A percentile compares a stretch with the other conserved stretches of the same genome.
Conservation (phyloP, 129 eudicot genomes). For the Helianthus tuberosus region DNA sequence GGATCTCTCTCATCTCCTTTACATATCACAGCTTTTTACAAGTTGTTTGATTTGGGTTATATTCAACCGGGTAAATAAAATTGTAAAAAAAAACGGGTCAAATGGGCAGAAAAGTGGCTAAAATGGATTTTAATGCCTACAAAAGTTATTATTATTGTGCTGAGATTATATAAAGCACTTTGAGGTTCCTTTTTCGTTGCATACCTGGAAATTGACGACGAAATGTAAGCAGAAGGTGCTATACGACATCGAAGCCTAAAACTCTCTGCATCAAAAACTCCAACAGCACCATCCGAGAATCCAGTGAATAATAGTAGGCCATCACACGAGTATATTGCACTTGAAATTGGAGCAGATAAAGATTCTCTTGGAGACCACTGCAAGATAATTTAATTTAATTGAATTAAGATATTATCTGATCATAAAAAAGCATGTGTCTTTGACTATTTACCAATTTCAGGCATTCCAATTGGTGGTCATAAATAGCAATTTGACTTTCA, state of each 20-base stretch:
- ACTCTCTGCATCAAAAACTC: conserved; percentile 73
- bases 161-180: too few relatives aligned
- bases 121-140: too few relatives aligned
- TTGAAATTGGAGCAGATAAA: conserved; percentile 74
- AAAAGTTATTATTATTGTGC: background rate
- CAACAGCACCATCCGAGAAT: conserved; percentile 79
- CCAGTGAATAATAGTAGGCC: conserved; percentile 65
- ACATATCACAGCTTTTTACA: too few relatives aligned
- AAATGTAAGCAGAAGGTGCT: conserved; percentile 72
- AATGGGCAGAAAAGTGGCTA: too few relatives aligned
- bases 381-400: conserved; percentile 3
- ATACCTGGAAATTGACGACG: conserved; percentile 68
- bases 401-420: background rate
- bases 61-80: too few relatives aligned
- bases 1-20: too few relatives aligned
- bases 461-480: conserved; percentile 79
- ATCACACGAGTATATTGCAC: conserved; percentile 77
- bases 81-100: too few relatives aligned
- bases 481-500: conserved; percentile 74
- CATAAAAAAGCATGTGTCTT: background rate
- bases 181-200: background rate
- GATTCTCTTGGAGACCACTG: conserved; percentile 85
- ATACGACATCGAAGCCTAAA: conserved; percentile 70
- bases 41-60: too few relatives aligned
- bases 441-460: conserved; percentile 52